These are phyloP conservation scores for Gastrolobium bilobum DNA, from an alignment of 306 rosid genomes.

Conservation along the genomic window DNA sequence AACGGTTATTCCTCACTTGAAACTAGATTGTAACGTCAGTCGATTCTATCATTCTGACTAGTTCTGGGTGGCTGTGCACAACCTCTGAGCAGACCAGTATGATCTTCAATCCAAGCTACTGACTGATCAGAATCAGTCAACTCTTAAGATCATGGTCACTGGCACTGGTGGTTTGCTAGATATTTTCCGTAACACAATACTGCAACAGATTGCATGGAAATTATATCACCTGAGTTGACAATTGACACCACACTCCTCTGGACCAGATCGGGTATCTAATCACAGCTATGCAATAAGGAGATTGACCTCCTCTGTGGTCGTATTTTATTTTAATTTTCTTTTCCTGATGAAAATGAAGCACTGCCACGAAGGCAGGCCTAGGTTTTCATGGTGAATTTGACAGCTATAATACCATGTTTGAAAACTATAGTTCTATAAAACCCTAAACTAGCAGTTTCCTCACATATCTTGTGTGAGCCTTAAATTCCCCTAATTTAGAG, in stretches of 20 bases:
- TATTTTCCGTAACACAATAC: background rate
- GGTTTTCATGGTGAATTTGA: background rate
- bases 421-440: background rate
- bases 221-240: background rate
- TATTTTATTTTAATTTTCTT: background rate
- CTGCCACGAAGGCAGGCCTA: background rate
- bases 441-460: background rate
- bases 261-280: background rate
- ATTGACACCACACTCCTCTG: slow-evolving; percentile 8
- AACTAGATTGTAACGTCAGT: background rate
- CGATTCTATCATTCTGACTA: background rate
- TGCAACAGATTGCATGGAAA: slow-evolving; percentile 1
- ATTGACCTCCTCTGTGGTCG: background rate
- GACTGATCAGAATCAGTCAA: slow-evolving; percentile 6
- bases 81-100: background rate
- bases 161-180: background rate
- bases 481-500: background rate
- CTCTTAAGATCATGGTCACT: background rate
- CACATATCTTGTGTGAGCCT: background rate
- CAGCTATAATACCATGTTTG: background rate
- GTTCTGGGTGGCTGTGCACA: background rate
- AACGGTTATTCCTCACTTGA: background rate
- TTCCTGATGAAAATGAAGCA: background rate
- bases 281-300: background rate
- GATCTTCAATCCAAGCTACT: background rate